Conservation (phyloP, 805 yeast genomes). For the Candida michaelii region DNA sequence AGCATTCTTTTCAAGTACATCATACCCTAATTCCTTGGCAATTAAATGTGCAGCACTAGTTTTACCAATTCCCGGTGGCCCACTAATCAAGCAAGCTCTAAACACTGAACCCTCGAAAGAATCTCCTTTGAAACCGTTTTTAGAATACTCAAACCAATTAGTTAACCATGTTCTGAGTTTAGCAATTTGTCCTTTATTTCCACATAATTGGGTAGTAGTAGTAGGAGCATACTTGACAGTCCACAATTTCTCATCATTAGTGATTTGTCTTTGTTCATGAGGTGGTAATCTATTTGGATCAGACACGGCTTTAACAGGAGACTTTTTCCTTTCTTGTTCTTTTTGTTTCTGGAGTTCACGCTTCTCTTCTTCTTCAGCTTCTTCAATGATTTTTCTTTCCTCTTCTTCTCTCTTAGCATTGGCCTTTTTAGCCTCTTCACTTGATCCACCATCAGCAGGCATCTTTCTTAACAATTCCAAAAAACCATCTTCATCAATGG, state of each 20-base stretch:
- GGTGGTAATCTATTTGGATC: conserved; percentile 15
- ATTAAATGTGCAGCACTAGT: conserved; percentile 79
- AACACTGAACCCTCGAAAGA: conserved; percentile 64
- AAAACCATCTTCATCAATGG: conserved; percentile 86
- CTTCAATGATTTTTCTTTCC: conserved; percentile 52
- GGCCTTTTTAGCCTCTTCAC: conserved; percentile 75
- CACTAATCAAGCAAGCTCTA: conserved; percentile 83
- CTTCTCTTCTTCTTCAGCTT: conserved; percentile 48
- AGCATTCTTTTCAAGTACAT: conserved; percentile 75
- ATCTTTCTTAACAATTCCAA: conserved; percentile 66
- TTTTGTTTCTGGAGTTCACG: conserved; percentile 42
- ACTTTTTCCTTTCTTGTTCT: conserved; percentile 14
- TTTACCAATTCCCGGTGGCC: conserved; percentile 86
- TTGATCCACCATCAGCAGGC: conserved; percentile 92
- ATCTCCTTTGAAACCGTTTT: conserved; percentile 53
- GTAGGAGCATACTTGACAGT: conserved; percentile 91
- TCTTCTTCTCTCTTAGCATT: conserved; percentile 67
- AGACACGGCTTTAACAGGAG: background rate
- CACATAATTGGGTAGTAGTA: conserved; percentile 75
- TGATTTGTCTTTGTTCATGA: conserved; percentile 31
- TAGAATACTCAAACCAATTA: conserved; percentile 66
- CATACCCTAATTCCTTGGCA: conserved; percentile 69
- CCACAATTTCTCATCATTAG: conserved; percentile 75
- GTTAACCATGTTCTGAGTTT: conserved; percentile 72
- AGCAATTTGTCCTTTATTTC: conserved; percentile 75